Percentiles rank a stretch among this genome's conserved stretches.
These are phyloP conservation scores for Metschnikowia santaceciliae DNA, from an alignment of 805 yeast species.

Conservation along the genomic window DNA sequence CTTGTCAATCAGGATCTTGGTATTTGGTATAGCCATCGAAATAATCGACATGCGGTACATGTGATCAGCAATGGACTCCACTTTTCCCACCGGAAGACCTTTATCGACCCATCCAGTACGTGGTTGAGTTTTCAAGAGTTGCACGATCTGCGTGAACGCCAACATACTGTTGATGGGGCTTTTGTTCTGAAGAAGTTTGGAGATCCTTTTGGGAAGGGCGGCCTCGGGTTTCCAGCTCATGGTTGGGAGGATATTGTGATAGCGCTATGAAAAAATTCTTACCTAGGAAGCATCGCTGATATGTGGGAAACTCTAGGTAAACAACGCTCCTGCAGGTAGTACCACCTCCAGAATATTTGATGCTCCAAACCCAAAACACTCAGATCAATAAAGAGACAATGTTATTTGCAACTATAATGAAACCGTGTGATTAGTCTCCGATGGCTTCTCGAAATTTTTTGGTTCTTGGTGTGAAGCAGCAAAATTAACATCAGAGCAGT, in stretches of 20 bases:
- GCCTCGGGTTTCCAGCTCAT: slow-evolving; percentile 51
- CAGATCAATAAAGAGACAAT: neutral
- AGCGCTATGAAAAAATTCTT: neutral
- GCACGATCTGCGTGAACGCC: slow-evolving; percentile 61
- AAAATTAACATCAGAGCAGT: no score
- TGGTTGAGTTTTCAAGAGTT: slow-evolving; percentile 70
- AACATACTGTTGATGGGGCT: slow-evolving; percentile 46
- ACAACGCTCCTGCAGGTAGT: neutral
- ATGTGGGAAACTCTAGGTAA: neutral
- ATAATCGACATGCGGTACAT: slow-evolving; percentile 92
- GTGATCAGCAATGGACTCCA: slow-evolving; percentile 85
- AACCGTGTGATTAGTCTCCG: no score
- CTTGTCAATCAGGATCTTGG: slow-evolving; percentile 54
- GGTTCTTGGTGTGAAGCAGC: no score
- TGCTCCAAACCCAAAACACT: neutral
- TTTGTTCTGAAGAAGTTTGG: slow-evolving; percentile 30
- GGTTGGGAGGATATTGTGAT: neutral
- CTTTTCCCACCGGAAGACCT: slow-evolving; percentile 42
- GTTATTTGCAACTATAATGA: no score
- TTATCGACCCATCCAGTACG: slow-evolving; percentile 95
- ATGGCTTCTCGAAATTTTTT: no score
- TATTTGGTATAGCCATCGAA: slow-evolving; percentile 60
- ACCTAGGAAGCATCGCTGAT: neutral
- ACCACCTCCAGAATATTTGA: neutral
- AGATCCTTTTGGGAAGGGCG: slow-evolving; percentile 47